phyloP scores from a whole-genome alignment of 306 rosid species.

The Senna siamea region DNA sequence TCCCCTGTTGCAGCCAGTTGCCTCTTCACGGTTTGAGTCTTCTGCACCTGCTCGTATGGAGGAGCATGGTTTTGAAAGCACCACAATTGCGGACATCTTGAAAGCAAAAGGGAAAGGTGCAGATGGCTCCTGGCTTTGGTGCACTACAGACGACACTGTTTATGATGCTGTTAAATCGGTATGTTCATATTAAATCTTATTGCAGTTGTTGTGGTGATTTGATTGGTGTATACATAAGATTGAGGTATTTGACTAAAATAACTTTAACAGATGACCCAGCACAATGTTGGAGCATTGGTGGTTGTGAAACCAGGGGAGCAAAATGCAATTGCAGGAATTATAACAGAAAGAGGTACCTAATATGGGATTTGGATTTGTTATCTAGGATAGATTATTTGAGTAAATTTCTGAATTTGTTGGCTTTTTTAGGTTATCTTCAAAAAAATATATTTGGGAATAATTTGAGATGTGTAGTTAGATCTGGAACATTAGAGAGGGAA shows the following conservation, averaged over 20 bases:
- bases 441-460: neutral
- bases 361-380: neutral
- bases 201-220: constrained; percentile 21
- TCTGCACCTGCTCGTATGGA: constrained; percentile 67
- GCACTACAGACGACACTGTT: constrained; percentile 87
- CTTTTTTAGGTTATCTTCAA: constrained; percentile 9
- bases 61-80: constrained; percentile 99
- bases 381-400: neutral
- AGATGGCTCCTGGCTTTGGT: constrained; percentile 99
- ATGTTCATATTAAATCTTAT: constrained; percentile 42
- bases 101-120: constrained; percentile 79
- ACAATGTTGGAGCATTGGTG: constrained; percentile 97
- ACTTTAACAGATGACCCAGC: constrained; percentile 86
- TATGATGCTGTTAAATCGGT: constrained; percentile 99
- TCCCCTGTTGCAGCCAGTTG: constrained; percentile 74
- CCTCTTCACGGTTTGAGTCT: constrained; percentile 65
- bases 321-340: constrained; percentile 83
- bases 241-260: constrained; percentile 14
- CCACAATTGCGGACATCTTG: constrained; percentile 81
- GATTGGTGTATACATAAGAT: constrained; percentile 5
- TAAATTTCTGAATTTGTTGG: neutral
- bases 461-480: constrained; percentile 15
- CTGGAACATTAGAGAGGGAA: neutral
- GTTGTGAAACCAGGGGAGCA: constrained; percentile 86
- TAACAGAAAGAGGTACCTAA: constrained; percentile 88